Percentiles rank a stretch among this genome's conserved stretches.
phyloP scores from a whole-genome alignment of 192 early-diverging fungal species.

The Podila minutissima region DNA sequence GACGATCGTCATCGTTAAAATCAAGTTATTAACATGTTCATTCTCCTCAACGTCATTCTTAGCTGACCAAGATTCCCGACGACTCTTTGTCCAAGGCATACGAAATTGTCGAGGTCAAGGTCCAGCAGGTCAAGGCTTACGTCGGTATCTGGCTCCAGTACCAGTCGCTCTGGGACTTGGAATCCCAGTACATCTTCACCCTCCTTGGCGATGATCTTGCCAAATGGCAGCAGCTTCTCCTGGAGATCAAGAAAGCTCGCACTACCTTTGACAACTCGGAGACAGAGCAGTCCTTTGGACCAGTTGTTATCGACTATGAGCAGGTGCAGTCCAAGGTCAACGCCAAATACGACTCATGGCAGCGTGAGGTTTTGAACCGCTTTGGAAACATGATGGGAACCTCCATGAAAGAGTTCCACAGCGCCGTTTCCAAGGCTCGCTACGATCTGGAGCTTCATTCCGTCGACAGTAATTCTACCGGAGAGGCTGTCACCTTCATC shows the following conservation, averaged over 20 bases:
- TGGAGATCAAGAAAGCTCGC: slow-evolving; percentile 94
- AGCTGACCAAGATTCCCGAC: slow-evolving; percentile 76
- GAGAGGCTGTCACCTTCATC: slow-evolving; percentile 93
- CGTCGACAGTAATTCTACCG: slow-evolving; percentile 85
- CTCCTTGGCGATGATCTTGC: slow-evolving; percentile 88
- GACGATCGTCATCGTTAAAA: not conserved
- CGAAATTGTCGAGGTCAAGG: slow-evolving; percentile 81
- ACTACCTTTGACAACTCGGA: slow-evolving; percentile 97
- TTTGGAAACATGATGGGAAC: slow-evolving; percentile 86
- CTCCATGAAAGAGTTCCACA: slow-evolving; percentile 86
- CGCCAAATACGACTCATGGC: slow-evolving; percentile 97
- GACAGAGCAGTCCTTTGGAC: slow-evolving; percentile 87
- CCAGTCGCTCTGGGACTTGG: slow-evolving; percentile 98
- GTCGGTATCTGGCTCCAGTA: slow-evolving; percentile 96
- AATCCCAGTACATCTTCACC: slow-evolving; percentile 82
- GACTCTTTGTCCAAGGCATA: slow-evolving; percentile 82
- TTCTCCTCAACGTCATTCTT: slow-evolving; percentile 18
- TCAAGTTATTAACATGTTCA: not conserved
- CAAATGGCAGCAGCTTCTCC: slow-evolving; percentile 93
- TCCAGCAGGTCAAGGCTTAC: slow-evolving; percentile 82
- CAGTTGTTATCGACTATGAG: slow-evolving; percentile 91
- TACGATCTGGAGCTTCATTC: slow-evolving; percentile 89
- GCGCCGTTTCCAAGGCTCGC: slow-evolving; percentile 78
- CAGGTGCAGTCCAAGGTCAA: slow-evolving; percentile 99
- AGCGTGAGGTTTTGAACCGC: slow-evolving; percentile 91